phyloP scores from a whole-genome alignment of 2,329 filamentous ascomycete genomes.

The Juglanconis sp. region DNA sequence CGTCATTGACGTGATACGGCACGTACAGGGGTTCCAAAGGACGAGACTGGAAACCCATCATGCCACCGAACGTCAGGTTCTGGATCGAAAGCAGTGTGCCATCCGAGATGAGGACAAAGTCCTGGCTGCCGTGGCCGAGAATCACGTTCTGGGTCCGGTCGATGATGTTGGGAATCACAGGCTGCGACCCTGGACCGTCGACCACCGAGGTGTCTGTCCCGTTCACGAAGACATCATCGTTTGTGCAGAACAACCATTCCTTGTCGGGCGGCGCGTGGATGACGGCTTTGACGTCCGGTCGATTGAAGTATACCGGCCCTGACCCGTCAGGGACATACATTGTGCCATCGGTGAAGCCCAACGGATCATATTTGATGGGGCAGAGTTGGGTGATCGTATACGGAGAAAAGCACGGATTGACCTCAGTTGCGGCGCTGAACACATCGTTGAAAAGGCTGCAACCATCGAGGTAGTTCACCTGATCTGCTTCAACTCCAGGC shows the following conservation, averaged over 20 bases:
- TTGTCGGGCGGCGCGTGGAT: constrained; percentile 60
- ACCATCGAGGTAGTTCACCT: constrained; percentile 42
- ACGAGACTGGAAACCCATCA: constrained; percentile 62
- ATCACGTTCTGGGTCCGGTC: constrained; percentile 71
- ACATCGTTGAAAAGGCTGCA: constrained; percentile 52
- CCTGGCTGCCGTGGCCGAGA: constrained; percentile 68
- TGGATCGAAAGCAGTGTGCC: constrained; percentile 71
- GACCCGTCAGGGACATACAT: constrained; percentile 56
- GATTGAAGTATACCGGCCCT: constrained; percentile 62
- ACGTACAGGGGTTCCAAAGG: constrained; percentile 66
- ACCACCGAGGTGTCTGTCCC: constrained; percentile 45
- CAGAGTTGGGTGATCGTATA: constrained; percentile 62
- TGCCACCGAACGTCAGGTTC: constrained; percentile 77
- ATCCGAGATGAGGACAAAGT: constrained; percentile 65
- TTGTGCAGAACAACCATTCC: constrained; percentile 31
- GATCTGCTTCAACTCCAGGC: constrained; percentile 39
- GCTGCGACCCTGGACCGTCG: constrained; percentile 45
- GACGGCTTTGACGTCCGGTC: constrained; percentile 64
- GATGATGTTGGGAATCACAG: constrained; percentile 66
- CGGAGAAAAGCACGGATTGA: constrained; percentile 73
- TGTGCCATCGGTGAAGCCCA: constrained; percentile 61
- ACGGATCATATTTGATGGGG: constrained; percentile 61
- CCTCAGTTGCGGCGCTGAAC: constrained; percentile 42
- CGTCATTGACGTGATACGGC: constrained; percentile 54
- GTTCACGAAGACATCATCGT: constrained; percentile 34